These are phyloP conservation scores for Pseudogymnoascus verrucosus DNA, from an alignment of 2,329 filamentous ascomycete genomes.

Conservation along the genomic window DNA sequence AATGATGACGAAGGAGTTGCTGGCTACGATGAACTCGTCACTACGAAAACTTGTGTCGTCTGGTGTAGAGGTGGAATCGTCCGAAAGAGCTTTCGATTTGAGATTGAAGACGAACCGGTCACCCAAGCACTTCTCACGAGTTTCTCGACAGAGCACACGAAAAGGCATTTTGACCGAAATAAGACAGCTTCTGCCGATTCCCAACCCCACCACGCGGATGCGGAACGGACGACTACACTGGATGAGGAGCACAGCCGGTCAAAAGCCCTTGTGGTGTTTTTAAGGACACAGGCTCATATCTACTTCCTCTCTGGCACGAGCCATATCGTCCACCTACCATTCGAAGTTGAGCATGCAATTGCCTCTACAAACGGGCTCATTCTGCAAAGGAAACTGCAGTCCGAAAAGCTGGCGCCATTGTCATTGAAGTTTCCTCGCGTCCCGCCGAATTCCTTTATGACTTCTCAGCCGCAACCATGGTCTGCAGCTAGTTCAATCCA, in stretches of 20 bases:
- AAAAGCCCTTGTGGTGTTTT: constrained; percentile 77
- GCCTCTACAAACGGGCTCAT: constrained; percentile 76
- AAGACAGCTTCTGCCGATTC: constrained; percentile 9
- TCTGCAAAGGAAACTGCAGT: constrained; percentile 67
- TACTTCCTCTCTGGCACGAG: constrained; percentile 83
- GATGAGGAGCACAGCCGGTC: constrained; percentile 31
- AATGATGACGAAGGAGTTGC: constrained; percentile 31
- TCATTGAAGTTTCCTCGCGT: constrained; percentile 52
- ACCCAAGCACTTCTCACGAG: constrained; percentile 79
- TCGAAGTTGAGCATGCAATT: constrained; percentile 83
- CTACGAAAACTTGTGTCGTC: constrained; percentile 68
- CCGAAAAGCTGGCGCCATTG: constrained; percentile 41
- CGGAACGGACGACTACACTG: constrained; percentile 19
- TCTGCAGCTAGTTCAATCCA: constrained; percentile 41
- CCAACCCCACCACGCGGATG: constrained; percentile 15
- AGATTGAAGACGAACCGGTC: constrained; percentile 77
- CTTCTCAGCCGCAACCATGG: constrained; percentile 52
- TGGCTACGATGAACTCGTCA: constrained; percentile 30
- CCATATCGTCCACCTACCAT: constrained; percentile 87
- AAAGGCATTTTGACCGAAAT: neutral
- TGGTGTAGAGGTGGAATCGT: constrained; percentile 86
- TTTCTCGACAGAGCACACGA: constrained; percentile 44
- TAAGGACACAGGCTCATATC: constrained; percentile 87
- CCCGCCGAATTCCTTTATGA: constrained; percentile 77
- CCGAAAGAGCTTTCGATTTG: constrained; percentile 77